These are phyloP conservation scores for Entophlyctis luteolus DNA, from an alignment of 192 early-diverging fungal species.

Conservation along the genomic window DNA sequence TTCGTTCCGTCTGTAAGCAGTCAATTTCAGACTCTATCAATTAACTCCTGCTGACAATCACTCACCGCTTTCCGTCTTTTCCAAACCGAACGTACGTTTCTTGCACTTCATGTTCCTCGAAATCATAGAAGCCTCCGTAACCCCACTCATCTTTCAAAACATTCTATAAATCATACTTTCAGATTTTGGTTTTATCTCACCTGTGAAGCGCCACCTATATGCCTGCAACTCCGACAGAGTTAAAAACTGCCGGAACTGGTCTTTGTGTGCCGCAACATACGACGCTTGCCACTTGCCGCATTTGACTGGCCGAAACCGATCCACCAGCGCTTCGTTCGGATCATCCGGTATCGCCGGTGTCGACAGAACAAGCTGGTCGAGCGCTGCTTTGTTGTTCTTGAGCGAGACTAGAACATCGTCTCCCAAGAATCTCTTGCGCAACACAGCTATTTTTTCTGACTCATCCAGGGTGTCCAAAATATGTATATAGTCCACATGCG, in stretches of 20 bases:
- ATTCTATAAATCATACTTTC: not conserved
- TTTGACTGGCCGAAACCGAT: no score
- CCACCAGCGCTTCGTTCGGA: not conserved
- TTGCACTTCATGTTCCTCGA: not conserved
- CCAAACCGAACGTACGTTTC: not conserved
- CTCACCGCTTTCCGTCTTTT: not conserved
- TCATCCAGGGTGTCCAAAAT: no score
- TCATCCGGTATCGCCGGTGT: not conserved
- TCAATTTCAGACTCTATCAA: not conserved
- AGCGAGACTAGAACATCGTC: no score
- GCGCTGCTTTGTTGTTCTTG: no score
- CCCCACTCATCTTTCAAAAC: not conserved
- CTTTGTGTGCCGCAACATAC: no score
- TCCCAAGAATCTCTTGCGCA: no score
- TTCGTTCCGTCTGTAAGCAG: not conserved
- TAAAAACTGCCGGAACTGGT: no score
- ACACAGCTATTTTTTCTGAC: no score
- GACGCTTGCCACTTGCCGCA: no score
- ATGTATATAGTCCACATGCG: no score
- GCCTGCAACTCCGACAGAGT: no score
- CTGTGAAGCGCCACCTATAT: not conserved
- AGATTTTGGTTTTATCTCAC: not conserved
- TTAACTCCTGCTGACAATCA: not conserved
- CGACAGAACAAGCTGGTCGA: no score
- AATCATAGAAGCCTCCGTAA: not conserved